Base-by-base conservation (phyloP, 164 flowering plant genomes). In the Taxillus chinensis region DNA sequence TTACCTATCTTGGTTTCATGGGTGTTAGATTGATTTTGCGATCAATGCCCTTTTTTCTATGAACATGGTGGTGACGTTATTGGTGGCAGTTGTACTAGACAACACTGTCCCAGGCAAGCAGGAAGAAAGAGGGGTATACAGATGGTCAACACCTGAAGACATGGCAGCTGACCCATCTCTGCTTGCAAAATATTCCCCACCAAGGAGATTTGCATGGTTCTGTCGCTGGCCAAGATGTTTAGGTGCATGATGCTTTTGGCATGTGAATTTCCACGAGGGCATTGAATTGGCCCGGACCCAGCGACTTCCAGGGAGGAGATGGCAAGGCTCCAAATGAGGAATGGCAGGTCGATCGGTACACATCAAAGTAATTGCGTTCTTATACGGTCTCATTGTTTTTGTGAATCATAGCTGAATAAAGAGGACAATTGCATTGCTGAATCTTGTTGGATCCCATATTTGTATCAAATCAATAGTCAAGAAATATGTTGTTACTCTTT, bases 121-220 rank as follows among this genome's bases (percentile, higher is more conserved):
- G 64, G 81, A 82, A 74, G 95, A 92, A 66, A 74, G 93, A 74
- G 96, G 98, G 61, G 93, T 82, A n/a, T 92, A 92, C 70, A 66
- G 71, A 60, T 92, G 98, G 98, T 87, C 92, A 8, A 73, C 65
- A 14, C 64, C 77, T 3, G 87, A 87, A 61, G 89, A 87, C 56
- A 9, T 80, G 45, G 74, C 62, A 13, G 60, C 60, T 14, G 83
- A 92, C 62, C 81, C 89, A 8, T 62, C 82, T 43, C 61, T 77
- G 54, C 75, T 72, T 9, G 79, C 72, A 15, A 82, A 78, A 39
- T 92, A 87, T 73, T 65, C 85, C 39, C 65, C 86, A 64, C 95
- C 98, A 27, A 73, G 66, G 45, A 88, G 67, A 74, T 65, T 86
- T 41, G 67, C 80, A 11, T 13, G 71, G 38, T 68, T 59, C 54